Evolutionary conservation across 192 early-diverging fungal species (phyloP), one percentile per base, ranked within the genome.

Genomic region (Gigaspora rosea): DNA sequence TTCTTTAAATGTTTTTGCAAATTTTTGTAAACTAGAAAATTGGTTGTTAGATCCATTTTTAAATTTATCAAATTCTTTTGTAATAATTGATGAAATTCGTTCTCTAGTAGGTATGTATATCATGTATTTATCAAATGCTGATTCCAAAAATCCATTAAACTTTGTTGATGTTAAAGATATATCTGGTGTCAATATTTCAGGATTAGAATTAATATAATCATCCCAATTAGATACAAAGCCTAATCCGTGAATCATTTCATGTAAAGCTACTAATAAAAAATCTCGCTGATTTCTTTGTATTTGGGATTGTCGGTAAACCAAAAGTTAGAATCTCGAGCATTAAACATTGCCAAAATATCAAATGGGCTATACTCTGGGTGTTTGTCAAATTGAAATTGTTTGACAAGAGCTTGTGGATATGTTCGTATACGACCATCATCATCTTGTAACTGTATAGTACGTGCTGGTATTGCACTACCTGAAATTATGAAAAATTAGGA

Each of bases 191-290:
- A 68, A 49, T 22, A n/a, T 18, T 49, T 68, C 48, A 22, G 71
- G 54, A 12, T 16, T 48, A 46, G 56, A 27, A n/a, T 73, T 73
- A 3, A 77, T 33, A 36, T 82, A 71, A 46, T 80, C 62, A 35
- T 70, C 67, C 81, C 81, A 82, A 12, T 59, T 71, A 20, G 81
- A 82, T 15, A 77, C 33, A 41, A 85, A 83, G 54, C 84, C 84
- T n/a, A 85, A 78, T 5, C 84, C 84, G 67, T 85, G 84, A 7
- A 83, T 59, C 20, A 82, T 51, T 36, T 85, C 84, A 35, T 85
- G 84, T 12, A 83, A 9, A 15, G 80, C 62, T 6, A 78, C 81
- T 49, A 62, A 76, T n/a, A 82, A 54, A 49, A 85, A 78, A 64
- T 85, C 84, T 6, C 52, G 70, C 68, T 85, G 80, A 65, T 81